Conservation (phyloP, 768 basidiomycete genomes). For the Agrocybe praecox region DNA sequence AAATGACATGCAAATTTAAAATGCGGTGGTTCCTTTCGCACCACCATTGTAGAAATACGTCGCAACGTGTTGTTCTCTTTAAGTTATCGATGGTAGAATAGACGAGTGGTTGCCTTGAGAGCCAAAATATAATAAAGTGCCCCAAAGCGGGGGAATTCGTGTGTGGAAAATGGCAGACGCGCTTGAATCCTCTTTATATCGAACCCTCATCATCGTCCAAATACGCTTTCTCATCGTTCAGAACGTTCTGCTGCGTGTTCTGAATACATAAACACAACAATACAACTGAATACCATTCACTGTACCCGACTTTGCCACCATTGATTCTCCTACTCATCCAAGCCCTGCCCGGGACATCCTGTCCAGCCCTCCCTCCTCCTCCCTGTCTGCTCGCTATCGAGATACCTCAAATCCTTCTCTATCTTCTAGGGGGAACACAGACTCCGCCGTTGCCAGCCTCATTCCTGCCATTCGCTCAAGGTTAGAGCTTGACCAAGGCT, state of each 20-base stretch:
- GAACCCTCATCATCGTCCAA: conserved; percentile 13
- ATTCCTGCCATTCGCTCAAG: conserved; percentile 68
- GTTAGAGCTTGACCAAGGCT: conserved; percentile 60
- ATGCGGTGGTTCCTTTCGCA: not conserved
- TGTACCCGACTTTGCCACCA: conserved; percentile 40
- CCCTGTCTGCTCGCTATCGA: conserved; percentile 38
- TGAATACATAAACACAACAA: conserved; percentile 8
- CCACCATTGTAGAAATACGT: not conserved
- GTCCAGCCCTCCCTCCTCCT: conserved; percentile 41
- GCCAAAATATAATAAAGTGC: conserved; percentile 9
- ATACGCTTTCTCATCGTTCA: conserved; percentile 11
- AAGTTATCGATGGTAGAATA: not conserved
- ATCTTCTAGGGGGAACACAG: conserved; percentile 21
- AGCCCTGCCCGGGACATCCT: conserved; percentile 57
- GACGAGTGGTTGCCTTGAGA: conserved; percentile 1
- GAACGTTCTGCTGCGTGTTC: conserved; percentile 6
- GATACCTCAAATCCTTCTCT: conserved; percentile 19
- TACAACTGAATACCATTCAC: conserved; percentile 1
- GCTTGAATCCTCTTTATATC: conserved; percentile 13
- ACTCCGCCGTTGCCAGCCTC: conserved; percentile 40
- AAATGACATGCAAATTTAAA: not conserved
- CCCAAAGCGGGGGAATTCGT: conserved; percentile 20
- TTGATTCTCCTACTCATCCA: conserved; percentile 68
- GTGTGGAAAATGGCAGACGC: conserved; percentile 15
- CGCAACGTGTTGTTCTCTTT: not conserved